These are phyloP conservation scores for Cladosporium sphaerospermum DNA, from an alignment of 2,329 filamentous ascomycete genomes.

Conservation along the genomic window DNA sequence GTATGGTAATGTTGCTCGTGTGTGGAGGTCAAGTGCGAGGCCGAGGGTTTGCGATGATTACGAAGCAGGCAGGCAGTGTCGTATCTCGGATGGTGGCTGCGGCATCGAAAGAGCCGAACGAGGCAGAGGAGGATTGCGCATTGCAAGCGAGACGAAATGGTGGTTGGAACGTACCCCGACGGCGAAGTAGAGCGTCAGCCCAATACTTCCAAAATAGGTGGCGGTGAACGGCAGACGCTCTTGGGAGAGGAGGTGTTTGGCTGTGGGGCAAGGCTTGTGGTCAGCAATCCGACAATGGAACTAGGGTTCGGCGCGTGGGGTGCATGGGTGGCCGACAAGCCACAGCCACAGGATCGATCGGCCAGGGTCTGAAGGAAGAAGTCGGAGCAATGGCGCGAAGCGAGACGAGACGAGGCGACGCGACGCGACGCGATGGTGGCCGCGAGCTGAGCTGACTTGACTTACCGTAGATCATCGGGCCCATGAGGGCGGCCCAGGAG, in stretches of 20 bases:
- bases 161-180: constrained; percentile 65
- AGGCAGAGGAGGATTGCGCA: constrained; percentile 1
- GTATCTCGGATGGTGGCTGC: constrained; percentile 12
- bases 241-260: constrained; percentile 76
- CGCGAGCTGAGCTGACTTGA: constrained; percentile 11
- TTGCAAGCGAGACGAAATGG: constrained; percentile 11
- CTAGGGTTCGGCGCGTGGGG: constrained; percentile 9
- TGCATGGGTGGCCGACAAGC: constrained; percentile 5
- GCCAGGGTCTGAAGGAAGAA: constrained; percentile 7
- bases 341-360: constrained; percentile 10
- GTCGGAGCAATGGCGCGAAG: constrained; percentile 4
- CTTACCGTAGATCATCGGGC: constrained; percentile 67
- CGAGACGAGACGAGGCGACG: constrained; percentile 2
- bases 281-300: constrained; percentile 7
- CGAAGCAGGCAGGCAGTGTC: constrained; percentile 13
- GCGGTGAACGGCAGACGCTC: constrained; percentile 85
- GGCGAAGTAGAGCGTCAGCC: constrained; percentile 83
- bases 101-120: constrained; percentile 8
- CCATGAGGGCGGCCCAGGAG: constrained; percentile 94
- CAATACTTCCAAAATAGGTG: constrained; percentile 90
- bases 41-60: constrained; percentile 7
- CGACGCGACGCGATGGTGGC: neutral
- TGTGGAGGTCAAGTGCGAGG: neutral
- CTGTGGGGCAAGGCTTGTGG: constrained; percentile 24
- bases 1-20: neutral